Base-by-base conservation (phyloP, 306 rosid species). In the Pyrus communis region DNA sequence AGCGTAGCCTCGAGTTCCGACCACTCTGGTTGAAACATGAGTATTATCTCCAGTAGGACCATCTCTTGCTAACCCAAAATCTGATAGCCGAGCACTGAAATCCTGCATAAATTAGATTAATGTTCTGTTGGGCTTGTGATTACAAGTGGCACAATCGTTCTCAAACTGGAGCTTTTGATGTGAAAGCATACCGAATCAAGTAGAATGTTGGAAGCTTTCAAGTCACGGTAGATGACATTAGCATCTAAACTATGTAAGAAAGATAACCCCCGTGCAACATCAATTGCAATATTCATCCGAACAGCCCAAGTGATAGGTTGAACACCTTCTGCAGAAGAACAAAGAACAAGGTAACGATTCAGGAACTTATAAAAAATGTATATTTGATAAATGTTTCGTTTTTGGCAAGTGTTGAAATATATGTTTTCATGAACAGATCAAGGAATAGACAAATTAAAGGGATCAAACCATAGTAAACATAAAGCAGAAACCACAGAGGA, bases 21-120 rank as follows among this genome's bases (percentile, higher is more conserved):
- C 84, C 38, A 95, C 79, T 86, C 97, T 75, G 74, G 98, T 95
- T 11, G 98, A 95, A 59, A 95, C 98, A 55, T 95, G 98, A 82
- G 98, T 92, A 69, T 92, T 92, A 60, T 95, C 98, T 67, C 98
- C 97, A 2, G 96, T 95, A 11, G 97, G 97, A n/a, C 97, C 97
- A 77, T 95, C 98, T 77, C 97, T 95, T 77, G 98, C 98, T 80
- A 95, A 86, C 51, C 98, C 97, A 45, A 95, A 95, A 88, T 92
- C 98, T 2, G 97, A 95, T 73, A 95, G 96, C 78, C 86, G 90
- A 4, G 95, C 88, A 60, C 76, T 92, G 87, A 95, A 95, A 70
- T 90, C 95, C 98, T 95, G 27, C 77, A 79, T 23, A 75, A 71
- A 49, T 40, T 49, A 66, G 31, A 43, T 51, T 6, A 40, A 43